Evolutionary conservation across 192 early-diverging fungal genomes (phyloP), one percentile per base, ranked within the genome.

Genomic region (Gigaspora rosea): DNA sequence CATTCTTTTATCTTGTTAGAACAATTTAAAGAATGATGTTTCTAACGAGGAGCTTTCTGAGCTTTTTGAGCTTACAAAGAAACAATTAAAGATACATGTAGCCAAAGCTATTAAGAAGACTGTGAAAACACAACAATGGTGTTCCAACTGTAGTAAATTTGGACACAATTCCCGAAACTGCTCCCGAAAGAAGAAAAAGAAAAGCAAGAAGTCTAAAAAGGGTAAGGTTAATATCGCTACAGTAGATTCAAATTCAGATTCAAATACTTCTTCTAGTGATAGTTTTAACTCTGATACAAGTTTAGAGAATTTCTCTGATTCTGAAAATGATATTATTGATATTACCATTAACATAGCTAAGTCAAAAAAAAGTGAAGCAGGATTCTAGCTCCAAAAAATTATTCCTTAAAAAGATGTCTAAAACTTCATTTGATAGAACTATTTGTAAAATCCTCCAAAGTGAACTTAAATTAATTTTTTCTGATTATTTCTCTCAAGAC

Each of bases 1-100:
- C 6, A 20, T 57, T 41, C 35, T 73, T 12, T 73, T 61, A 73
- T 57, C 72, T 33, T 41, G 36, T 41, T 46, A 73, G 41, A 73
- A 47, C 47, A 73, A 11, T 73, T 54, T 54, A 54, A 54, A 54
- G 8, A 54, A 54, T 15, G 72, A 61, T 61, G 72, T 61, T 47
- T 3, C 48, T 15, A 57, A 73, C 61, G 41, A 73, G 36, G 22
- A 72, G 7, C 33, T 73, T 6, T 9, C 72, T 46, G 46, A 73
- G 4, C 46, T 8, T 73, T 61, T 73, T 13, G 22, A 73, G 22
- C 36, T 61, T 18, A 61, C 35, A 62, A 66, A n/a, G n/a, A n/a
- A n/a, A n/a, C n/a, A n/a, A n/a, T n/a, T 73, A 73, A 58, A 73
- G 61, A 46, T n/a, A n/a, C n/a, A n/a, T n/a, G n/a, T n/a, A n/a